These are phyloP conservation scores for Aspergillus sp. DNA, from an alignment of 2,329 filamentous ascomycete genomes.

Conservation along the genomic window DNA sequence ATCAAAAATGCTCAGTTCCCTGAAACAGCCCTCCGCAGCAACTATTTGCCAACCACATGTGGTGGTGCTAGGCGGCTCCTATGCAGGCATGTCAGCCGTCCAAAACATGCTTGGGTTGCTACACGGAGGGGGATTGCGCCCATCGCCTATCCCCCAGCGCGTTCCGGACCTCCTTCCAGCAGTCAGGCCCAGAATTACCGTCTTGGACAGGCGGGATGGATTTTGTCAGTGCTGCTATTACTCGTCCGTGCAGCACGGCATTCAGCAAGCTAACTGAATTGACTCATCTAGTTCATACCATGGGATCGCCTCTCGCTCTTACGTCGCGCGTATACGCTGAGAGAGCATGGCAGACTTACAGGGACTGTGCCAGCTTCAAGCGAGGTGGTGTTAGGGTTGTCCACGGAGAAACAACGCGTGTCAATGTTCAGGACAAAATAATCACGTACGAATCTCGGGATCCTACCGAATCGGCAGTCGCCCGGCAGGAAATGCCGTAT, in stretches of 20 bases:
- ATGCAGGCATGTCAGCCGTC: neutral
- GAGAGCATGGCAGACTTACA: neutral
- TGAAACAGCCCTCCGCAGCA: too few species aligned
- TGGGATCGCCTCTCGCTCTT: neutral
- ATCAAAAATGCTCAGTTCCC: too few species aligned
- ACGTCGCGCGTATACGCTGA: neutral
- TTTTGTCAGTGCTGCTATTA: neutral
- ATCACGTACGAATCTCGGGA: too few species aligned
- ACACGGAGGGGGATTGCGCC: neutral
- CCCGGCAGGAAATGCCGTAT: neutral
- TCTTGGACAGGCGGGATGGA: neutral
- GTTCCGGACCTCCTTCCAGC: neutral
- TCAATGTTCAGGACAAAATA: neutral
- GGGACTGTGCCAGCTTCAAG: neutral
- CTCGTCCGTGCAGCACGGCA: neutral
- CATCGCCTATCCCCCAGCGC: neutral
- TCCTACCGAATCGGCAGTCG: neutral
- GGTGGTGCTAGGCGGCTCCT: neutral
- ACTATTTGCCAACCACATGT: neutral
- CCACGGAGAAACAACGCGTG: neutral
- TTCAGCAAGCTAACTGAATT: neutral
- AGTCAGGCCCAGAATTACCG: neutral
- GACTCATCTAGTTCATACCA: neutral
- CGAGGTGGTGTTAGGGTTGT: neutral
- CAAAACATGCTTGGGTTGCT: neutral